Conservation (phyloP, 257 asterid genomes). For the Oldenlandia corymbosa region DNA sequence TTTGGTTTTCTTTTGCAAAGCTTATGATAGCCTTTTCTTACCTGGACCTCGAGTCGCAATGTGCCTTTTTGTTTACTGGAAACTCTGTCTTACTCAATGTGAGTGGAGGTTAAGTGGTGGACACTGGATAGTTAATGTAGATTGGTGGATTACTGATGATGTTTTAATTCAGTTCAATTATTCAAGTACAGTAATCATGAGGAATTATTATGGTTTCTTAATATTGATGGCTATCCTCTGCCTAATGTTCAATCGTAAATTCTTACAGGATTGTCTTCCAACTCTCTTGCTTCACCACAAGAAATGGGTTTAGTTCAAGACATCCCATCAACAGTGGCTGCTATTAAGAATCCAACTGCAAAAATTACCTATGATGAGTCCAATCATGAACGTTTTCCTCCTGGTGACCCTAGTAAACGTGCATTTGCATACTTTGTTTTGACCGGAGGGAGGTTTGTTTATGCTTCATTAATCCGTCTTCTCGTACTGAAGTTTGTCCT, state of each 20-base stretch:
- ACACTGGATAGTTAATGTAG: not conserved
- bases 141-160: not conserved
- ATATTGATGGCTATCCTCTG: not conserved
- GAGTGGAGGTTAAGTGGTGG: not conserved
- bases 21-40: no score
- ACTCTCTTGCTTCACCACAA: slow-evolving; percentile 39
- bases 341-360: slow-evolving; percentile 75
- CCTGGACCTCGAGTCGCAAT: no score
- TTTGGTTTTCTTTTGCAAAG: no score
- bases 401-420: slow-evolving; percentile 90
- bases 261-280: slow-evolving; percentile 59
- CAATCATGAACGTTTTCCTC: slow-evolving; percentile 89
- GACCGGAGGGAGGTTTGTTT: slow-evolving; percentile 91
- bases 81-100: not conserved
- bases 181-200: no score
- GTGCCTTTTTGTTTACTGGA: no score
- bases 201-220: not conserved
- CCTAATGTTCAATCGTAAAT: slow-evolving; percentile 10
- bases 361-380: slow-evolving; percentile 65
- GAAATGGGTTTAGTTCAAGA: slow-evolving; percentile 39
- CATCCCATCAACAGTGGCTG: slow-evolving; percentile 63
- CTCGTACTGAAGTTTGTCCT: slow-evolving; percentile 75
- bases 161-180: not conserved
- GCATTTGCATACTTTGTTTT: slow-evolving; percentile 87
- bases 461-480: slow-evolving; percentile 88